Base-by-base conservation (phyloP, 139 green algal species). In the Raphidocelis subcapitata region DNA sequence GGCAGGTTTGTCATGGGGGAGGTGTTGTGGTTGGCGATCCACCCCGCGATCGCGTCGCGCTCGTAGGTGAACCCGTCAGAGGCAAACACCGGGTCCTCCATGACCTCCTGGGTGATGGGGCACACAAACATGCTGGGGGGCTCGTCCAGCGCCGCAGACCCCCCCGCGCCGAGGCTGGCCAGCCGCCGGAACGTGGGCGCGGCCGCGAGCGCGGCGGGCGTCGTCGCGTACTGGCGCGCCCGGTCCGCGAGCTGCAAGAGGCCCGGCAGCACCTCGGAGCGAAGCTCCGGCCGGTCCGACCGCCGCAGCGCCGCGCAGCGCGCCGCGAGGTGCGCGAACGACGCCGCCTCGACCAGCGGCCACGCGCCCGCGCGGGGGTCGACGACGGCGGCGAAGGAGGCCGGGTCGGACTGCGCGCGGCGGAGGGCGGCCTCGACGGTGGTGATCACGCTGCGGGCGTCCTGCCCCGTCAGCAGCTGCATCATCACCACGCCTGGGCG, bases 51-150 rank as follows among this genome's bases (percentile, higher is more conserved):
- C 16, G 81, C 85, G 56, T 71, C 68, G 2, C 76, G 61, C 75
- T 93, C 88, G 65, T 93, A 93, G 2, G 81, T 89, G 81, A 87
- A 88, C 5, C 79, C 37, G 28, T 49, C 41, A 51, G 18, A 5
- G 12, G 26, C 88, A 51, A 92, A 62, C 62, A 93, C 87, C 1
- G 88, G 88, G 52, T 93, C 77, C 15, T 73, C 49, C 84, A 93
- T 90, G 12, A 93, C 46, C 10, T 88, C 82, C 73, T 84, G 79
- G 3, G 83, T 88, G 67, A 88, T 88, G 37, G 83, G 80, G 77
- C 83, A 88, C 24, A 88, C 36, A 67, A 85, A 86, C 77, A 88
- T 82, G 51, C 71, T 59, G 8, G 79, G 79, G 26, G 73, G 65
- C 33, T 69, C 21, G 35, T 23, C 5, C 20, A 29, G 24, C 57